phyloP scores from a whole-genome alignment of 164 flowering plant genomes.

The Sedum album region DNA sequence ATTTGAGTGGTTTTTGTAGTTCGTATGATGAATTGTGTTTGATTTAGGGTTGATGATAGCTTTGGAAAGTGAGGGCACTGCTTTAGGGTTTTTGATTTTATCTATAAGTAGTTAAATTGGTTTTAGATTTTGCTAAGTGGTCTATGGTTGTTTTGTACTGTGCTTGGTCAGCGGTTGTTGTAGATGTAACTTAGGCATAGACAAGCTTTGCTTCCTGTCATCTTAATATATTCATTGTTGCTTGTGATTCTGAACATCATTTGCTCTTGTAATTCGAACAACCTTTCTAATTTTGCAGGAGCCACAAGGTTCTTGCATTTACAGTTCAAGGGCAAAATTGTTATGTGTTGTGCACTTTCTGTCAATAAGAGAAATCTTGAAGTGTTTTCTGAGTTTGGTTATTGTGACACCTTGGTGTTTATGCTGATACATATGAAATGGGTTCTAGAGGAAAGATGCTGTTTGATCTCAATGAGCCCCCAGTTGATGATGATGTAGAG shows the following conservation, averaged over 20 bases:
- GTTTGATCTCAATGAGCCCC: slow-evolving; percentile 96
- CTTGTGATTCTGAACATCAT: background rate
- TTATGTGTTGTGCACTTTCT: slow-evolving; percentile 26
- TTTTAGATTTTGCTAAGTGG: background rate
- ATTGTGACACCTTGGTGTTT: slow-evolving; percentile 28
- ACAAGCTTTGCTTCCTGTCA: background rate
- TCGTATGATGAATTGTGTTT: background rate
- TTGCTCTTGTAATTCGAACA: background rate
- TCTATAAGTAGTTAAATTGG: background rate
- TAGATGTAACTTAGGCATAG: no score
- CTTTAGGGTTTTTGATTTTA: background rate
- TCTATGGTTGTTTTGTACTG: background rate
- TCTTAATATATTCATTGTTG: background rate
- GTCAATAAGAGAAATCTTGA: slow-evolving; percentile 15
- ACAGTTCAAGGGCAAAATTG: background rate
- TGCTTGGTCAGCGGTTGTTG: no score
- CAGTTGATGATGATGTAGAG: slow-evolving; percentile 51
- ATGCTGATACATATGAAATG: slow-evolving; percentile 68
- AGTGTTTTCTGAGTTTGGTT: slow-evolving; percentile 4
- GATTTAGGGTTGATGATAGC: background rate
- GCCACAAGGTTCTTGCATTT: background rate
- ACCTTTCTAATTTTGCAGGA: background rate
- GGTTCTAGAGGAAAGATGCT: slow-evolving; percentile 71
- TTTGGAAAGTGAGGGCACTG: background rate
- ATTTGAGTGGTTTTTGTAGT: background rate